phyloP scores from a whole-genome alignment of 2,329 filamentous ascomycete species.

The Coniochaeta hoffmannii region DNA sequence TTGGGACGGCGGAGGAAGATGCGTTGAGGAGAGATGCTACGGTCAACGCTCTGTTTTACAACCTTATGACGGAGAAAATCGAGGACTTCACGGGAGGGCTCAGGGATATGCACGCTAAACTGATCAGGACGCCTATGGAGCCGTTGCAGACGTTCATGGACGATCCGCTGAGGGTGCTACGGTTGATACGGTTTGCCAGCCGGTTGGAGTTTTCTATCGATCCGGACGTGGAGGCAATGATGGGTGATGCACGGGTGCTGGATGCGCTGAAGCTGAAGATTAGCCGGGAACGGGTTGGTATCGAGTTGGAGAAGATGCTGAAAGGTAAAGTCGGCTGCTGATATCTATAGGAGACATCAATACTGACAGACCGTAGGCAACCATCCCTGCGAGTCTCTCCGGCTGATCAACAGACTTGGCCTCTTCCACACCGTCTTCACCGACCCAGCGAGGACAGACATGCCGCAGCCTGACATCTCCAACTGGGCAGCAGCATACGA shows the following conservation, averaged over 20 bases:
- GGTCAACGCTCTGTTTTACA: slow-evolving; percentile 94
- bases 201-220: slow-evolving; percentile 76
- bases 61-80: slow-evolving; percentile 68
- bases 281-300: slow-evolving; percentile 79
- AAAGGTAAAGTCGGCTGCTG: slow-evolving; percentile 41
- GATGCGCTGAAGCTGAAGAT: slow-evolving; percentile 80
- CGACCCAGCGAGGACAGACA: slow-evolving; percentile 49
- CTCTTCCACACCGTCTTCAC: slow-evolving; percentile 70
- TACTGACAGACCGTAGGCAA: slow-evolving; percentile 33
- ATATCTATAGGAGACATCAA: not conserved
- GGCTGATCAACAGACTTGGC: slow-evolving; percentile 56
- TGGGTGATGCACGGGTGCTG: slow-evolving; percentile 74
- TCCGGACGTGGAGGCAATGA: slow-evolving; percentile 56
- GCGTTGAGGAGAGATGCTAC: slow-evolving; percentile 85
- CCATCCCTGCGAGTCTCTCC: slow-evolving; percentile 53
- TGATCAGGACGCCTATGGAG: slow-evolving; percentile 80
- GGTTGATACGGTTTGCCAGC: slow-evolving; percentile 85
- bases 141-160: slow-evolving; percentile 91
- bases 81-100: slow-evolving; percentile 84
- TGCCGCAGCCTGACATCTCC: slow-evolving; percentile 46
- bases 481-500: slow-evolving; percentile 60
- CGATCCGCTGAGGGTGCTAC: slow-evolving; percentile 79
- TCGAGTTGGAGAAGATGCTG: slow-evolving; percentile 88
- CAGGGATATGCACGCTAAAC: slow-evolving; percentile 60
- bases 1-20: slow-evolving; percentile 87